Base-by-base conservation (phyloP, 306 rosid species). In the Trifolium pratense region DNA sequence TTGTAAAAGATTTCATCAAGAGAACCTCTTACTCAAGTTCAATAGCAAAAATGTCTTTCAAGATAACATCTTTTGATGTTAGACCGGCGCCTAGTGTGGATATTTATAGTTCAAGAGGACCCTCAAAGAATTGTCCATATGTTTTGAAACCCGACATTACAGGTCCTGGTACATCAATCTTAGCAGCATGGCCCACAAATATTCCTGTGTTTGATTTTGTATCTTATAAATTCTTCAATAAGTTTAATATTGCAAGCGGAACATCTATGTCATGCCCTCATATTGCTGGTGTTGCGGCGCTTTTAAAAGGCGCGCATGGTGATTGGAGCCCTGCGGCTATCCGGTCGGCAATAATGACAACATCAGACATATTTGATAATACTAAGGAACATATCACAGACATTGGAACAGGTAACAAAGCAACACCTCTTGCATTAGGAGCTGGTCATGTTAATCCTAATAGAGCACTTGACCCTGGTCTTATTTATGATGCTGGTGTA, bases 261-360 rank as follows among this genome's bases (percentile, higher is more conserved):
- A 92, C 98, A 67, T 92, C 96, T 16, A 92, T 92, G 96, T 7
- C 98, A 1, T 90, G 96, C 67, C 96, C 95, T 0, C 95, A 92
- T 8, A 81, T 87, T 8, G 80, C 96, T 0, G 96, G 96, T 0
- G 70, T 88, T 5, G 96, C 89, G 0, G 92, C 92, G 0, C 89
- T 92, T 18, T 2, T 90, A 5, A 86, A 81, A 74, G 86, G 62
- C 1, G 87, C 82, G 3, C 77, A 83, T 53, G 85, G 83, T 14
- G 75, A 81, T 5, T 92, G 97, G 97, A 86, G 93, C 59, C 92
- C 90, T 0, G 88, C 97, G 3, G 86, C 92, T 20, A 84, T 92
- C 34, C 68, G 96, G 17, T 92, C 96, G 0, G 92, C 96, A 9
- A 82, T 92, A 1, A 87, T 92, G 92, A 92, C 97, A 11, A 80